phyloP scores from a whole-genome alignment of 768 basidiomycete species.

The Exsudoporus frostii region DNA sequence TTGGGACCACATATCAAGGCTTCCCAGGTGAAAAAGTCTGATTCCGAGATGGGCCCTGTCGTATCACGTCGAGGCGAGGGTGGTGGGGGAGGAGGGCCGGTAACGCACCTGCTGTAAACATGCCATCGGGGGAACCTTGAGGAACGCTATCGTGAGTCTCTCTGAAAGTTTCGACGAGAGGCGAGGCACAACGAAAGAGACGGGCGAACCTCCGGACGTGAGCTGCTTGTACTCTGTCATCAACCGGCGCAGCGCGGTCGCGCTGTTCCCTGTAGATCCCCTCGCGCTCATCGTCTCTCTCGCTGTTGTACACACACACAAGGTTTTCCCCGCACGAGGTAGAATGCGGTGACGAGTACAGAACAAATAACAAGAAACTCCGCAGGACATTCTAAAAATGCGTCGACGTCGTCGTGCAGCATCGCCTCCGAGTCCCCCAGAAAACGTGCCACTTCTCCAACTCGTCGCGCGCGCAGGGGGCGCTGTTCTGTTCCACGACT shows the following conservation, averaged over 20 bases:
- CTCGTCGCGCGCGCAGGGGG: no score
- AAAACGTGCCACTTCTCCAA: no score
- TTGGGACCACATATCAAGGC: slow-evolving; percentile 91
- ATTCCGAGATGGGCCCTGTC: slow-evolving; percentile 82
- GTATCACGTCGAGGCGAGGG: no score
- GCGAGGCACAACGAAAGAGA: not conserved
- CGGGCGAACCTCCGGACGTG: slow-evolving; percentile 64
- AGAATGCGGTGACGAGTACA: no score
- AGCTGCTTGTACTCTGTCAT: slow-evolving; percentile 94
- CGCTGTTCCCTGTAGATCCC: slow-evolving; percentile 39
- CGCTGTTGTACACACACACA: no score
- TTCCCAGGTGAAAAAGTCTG: slow-evolving; percentile 96
- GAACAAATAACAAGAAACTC: no score
- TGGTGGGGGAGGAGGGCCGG: not conserved
- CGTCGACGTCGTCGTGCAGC: no score
- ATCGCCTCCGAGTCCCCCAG: no score
- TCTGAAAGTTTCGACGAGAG: no score
- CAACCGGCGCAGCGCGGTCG: slow-evolving; percentile 78
- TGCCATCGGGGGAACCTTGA: slow-evolving; percentile 82
- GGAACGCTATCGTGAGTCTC: not conserved
- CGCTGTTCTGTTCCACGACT: no score
- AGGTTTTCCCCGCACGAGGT: no score
- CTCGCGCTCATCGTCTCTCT: slow-evolving; percentile 42
- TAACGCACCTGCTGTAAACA: slow-evolving; percentile 86
- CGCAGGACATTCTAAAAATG: no score